Evolutionary conservation across 2,329 filamentous ascomycete genomes (phyloP), one percentile per base, ranked within the genome.

Genomic region (Cadophora malorum): DNA sequence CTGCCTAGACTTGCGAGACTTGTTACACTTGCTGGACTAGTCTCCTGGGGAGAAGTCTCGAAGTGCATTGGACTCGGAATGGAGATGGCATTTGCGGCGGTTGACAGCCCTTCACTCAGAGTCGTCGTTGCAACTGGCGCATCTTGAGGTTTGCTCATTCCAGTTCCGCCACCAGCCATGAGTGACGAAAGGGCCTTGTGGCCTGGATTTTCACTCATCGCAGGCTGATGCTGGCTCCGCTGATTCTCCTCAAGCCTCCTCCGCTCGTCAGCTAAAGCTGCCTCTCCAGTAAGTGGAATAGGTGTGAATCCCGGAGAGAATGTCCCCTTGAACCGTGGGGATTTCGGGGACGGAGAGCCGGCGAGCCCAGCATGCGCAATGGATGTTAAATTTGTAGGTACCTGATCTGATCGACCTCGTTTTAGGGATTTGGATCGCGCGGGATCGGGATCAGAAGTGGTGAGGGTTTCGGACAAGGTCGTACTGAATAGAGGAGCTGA

Each of bases 71-170:
- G 62, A 56, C 67, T 75, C 1, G 75, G 74, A 28, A 77, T 74
- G 7, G 75, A 71, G n/a, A 78, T 73, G 6, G 75, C 72, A 65
- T 74, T 77, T 41, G 74, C 74, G 41, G 71, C 75, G 12, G 67
- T 69, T 16, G 75, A 73, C 70, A 78, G 71, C 7, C 74, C 75
- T 38, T 77, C 74, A 23, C 75, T 77, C 71, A 77, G 73, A n/a
- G 68, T 63, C 23, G 70, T 74, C 21, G 73, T 73, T 21, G 74
- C 72, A 31, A 69, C 55, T 2, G 84, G 82, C 70, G 81, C 82
- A 76, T 88, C 86, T 66, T 83, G 80, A n/a, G 85, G 80, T 68
- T 84, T 85, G 76, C 85, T 88, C 80, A 88, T 85, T 25, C 81
- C 80, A 77, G 86, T 82, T 28, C 82, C 81, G 66, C 80, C 83